A percentile compares a stretch with the other conserved stretches of the same genome.
These are phyloP conservation scores for Nemania bipapillata DNA, from an alignment of 2,329 filamentous ascomycete genomes.

Conservation along the genomic window DNA sequence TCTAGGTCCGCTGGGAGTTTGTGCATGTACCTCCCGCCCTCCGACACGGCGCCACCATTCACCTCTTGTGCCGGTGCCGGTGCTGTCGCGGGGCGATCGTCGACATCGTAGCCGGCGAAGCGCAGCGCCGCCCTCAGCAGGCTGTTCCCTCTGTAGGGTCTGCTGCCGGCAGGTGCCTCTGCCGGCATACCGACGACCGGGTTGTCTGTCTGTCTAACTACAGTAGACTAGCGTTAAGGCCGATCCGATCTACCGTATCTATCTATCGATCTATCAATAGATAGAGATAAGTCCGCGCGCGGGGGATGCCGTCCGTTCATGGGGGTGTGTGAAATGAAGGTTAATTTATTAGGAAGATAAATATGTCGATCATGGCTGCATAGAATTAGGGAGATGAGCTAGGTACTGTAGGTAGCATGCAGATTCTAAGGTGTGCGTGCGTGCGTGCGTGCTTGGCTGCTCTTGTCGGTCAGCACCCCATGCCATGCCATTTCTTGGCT, in stretches of 20 bases:
- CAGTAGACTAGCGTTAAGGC: neutral
- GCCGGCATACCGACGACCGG: conserved; percentile 7
- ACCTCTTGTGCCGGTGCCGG: neutral
- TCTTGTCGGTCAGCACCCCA: neutral
- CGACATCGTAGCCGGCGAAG: conserved; percentile 27
- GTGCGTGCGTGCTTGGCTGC: neutral
- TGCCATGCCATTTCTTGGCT: too few relatives aligned
- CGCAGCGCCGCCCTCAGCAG: conserved; percentile 32
- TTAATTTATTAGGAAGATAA: neutral
- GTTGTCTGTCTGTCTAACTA: neutral
- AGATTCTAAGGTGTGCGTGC: too few relatives aligned
- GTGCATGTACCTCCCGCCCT: conserved; percentile 42
- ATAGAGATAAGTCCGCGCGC: neutral
- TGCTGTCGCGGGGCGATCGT: conserved; percentile 11
- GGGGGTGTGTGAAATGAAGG: neutral
- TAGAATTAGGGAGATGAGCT: neutral
- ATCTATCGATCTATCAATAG: neutral
- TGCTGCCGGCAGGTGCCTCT: conserved; percentile 13
- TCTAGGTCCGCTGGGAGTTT: conserved; percentile 48
- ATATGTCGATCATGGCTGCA: neutral
- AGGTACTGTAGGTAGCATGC: too few relatives aligned
- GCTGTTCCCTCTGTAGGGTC: conserved; percentile 18
- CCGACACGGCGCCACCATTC: conserved; percentile 4
- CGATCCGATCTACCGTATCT: too few relatives aligned
- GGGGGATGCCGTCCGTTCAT: neutral